Evolutionary conservation across 2,329 filamentous ascomycete genomes (phyloP), one percentile per base, ranked within the genome.

Genomic region (Aspergillus ruber): DNA sequence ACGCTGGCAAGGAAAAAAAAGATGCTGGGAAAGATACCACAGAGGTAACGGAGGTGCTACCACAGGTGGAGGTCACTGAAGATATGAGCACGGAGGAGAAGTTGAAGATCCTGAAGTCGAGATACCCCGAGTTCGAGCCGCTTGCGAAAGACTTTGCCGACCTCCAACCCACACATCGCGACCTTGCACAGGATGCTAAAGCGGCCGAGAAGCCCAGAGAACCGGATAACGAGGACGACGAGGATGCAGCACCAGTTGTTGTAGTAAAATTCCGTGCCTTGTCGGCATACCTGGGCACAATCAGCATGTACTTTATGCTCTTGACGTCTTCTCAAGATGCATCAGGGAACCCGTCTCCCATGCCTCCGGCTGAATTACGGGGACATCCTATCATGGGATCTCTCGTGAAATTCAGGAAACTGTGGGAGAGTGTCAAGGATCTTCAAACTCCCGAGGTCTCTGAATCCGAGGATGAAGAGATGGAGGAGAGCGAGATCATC

Each of bases 301-400:
- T 98, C 56, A 85, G 87, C 43, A 90, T 95, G 82, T 98, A 98
- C 68, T 95, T 98, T 66, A 88, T 90, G 33, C 80, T 97, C 32
- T 73, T 98, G n/a, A 88, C 89, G 9, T 95, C 89, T 0, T 84
- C 84, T 2, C 77, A 83, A 43, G 81, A 83, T 49, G 72, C 74
- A 1, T 70, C 75, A 32, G 76, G 75, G 6, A 68, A 73, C 0
- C 68, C 71, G 10, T 77, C 82, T 49, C 78, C 88, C 0, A 70
- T 94, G 54, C 79, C 87, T 46, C 86, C 91, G 4, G 75, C 78
- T n/a, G 84, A 95, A 57, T 72, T 98, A 38, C 84, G 88, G 51
- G 88, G 95, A 45, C 93, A 98, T 67, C 84, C 89, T 12, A 81
- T 98, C 50, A 97, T 98, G 89, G 83, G 86, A 50, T 86, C 81